Evolutionary conservation across 129 eudicot species (phyloP), one percentile per base, ranked within the genome.

Genomic region (Chrysanthemum makinoi): DNA sequence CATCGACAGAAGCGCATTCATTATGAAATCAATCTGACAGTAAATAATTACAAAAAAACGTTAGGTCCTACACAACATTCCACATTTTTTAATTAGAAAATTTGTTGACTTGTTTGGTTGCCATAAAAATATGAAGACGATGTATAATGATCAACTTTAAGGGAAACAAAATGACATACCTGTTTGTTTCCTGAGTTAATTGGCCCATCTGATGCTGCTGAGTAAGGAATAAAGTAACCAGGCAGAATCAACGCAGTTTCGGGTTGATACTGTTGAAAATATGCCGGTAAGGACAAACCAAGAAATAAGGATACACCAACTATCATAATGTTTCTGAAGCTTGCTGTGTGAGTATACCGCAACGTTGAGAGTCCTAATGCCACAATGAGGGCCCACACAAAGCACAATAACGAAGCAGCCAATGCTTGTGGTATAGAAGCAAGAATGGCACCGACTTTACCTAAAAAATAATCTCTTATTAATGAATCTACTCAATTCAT

Each of bases 371-470:
- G 87, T 50, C 99, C 99, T 56, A 94, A 78, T 11, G 91, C 91
- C 68, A 88, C 87, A 18, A 77, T 72, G 58, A 86, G 73, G 39
- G 89, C 97, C 99, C 99, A 94, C 65, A 83, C 85, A 81, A 89
- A 87, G 86, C 97, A 94, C 53, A 94, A 78, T 10, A 81, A 79
- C 2, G 99, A 82, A 69, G 99, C 99, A 60, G 99, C 97, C 78
- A 90, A 78, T 46, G 97, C 92, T 83, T 78, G 93, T 20, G 99
- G 99, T 74, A 94, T 94, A n/a, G 99, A 94, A 81, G 99, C 99
- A 74, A 94, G 99, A 76, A 87, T 80, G 1, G 95, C 99, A 26
- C 99, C 99, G 44, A 94, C 80, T 90, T 94, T 94, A 66, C 99
- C 99, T 94, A 59, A 53, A 22, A 56, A 35, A 77, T 17, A 55